Evolutionary conservation across 371 early-diverging fungal genomes (phyloP), one percentile per base, ranked within the genome.

Genomic region (Cokeromyces recurvatus): DNA sequence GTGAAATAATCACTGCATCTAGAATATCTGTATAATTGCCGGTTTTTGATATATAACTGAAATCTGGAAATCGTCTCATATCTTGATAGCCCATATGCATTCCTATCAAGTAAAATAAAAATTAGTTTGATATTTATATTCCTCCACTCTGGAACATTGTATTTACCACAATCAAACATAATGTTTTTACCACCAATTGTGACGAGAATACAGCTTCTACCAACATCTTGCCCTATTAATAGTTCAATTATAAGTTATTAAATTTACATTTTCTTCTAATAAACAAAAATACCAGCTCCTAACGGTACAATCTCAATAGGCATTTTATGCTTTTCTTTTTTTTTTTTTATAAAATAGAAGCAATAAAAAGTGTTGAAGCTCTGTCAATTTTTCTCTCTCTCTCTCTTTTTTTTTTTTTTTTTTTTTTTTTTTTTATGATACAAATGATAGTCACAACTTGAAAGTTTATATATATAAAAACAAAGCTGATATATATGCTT

Each of bases 31-130:
- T 93, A 47, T 87, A 94, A 54, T 87, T 79, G 27, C 86, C 87
- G 4, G 87, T 78, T 49, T 82, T 85, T 32, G 94, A 89, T 8
- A 99, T 87, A 66, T 89, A 94, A 32, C 85, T 82, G 55, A 99
- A 99, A 70, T 99, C 98, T 5, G 99, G 99, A 59, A 95, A 99
- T 39, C 95, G 84, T 43, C 99, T 80, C 31, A 80, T 79, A 66
- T 99, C 99, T 43, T 84, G 85, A 72, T 92, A 98, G 4, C 98
- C 99, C 95, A 98, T 97, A 72, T 99, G 98, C 86, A 92, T 89
- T 11, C 98, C 75, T 70, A 4, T n/a, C n/a, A n/a, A n/a, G n/a
- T n/a, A n/a, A n/a, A n/a, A n/a, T 16, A 34, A n/a, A 15, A 12
- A 22, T 17, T n/a, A n/a, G n/a, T n/a, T n/a, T n/a, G n/a, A n/a